phyloP scores from a whole-genome alignment of 2,329 filamentous ascomycete genomes.

The Sarocladium brachiariae region DNA sequence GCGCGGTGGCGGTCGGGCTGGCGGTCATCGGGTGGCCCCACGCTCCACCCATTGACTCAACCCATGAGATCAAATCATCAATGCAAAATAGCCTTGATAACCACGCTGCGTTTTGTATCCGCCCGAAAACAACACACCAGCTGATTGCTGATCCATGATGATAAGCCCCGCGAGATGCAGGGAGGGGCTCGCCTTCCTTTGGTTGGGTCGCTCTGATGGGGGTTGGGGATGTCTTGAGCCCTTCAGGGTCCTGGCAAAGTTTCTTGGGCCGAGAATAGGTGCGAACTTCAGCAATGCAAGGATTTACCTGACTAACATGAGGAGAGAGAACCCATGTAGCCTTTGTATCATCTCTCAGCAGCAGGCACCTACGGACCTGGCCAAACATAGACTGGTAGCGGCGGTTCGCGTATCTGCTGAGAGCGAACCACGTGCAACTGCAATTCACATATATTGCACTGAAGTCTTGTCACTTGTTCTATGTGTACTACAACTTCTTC shows the following conservation, averaged over 20 bases:
- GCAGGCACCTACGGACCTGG: no score
- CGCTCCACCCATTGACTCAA: neutral
- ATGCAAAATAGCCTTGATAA: no score
- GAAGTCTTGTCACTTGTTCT: neutral
- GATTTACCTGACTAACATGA: no score
- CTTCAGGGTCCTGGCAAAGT: neutral
- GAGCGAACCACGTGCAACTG: no score
- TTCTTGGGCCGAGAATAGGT: no score
- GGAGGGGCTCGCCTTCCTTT: neutral
- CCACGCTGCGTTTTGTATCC: neutral
- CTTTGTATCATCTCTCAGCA: no score
- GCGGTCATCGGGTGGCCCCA: neutral
- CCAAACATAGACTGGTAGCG: no score
- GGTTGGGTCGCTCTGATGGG: neutral
- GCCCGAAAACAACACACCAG: neutral
- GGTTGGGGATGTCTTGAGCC: neutral
- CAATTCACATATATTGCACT: neutral
- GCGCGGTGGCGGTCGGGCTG: neutral
- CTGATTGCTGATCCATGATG: neutral
- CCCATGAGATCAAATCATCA: no score
- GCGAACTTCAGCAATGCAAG: no score
- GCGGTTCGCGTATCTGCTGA: no score
- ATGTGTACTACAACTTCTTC: neutral
- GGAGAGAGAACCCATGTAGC: no score
- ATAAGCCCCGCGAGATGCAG: neutral